Evolutionary conservation across 2,329 filamentous ascomycete genomes (phyloP).

Genomic region (Trichoderma hamatum): DNA sequence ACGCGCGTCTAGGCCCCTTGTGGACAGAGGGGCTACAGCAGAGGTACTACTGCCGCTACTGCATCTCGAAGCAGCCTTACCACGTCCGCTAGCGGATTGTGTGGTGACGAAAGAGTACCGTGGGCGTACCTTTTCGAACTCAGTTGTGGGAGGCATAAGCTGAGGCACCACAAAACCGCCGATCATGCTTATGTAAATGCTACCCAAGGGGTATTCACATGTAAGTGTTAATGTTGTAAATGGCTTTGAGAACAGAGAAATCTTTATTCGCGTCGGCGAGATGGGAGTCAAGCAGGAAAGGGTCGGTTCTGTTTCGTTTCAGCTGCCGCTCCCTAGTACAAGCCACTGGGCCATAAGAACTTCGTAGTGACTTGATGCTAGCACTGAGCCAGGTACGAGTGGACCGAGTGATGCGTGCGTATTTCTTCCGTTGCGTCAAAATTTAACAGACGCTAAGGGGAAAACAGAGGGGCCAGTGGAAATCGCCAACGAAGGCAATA

Average conservation of each 20-base stretch:
- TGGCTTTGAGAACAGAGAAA: no score
- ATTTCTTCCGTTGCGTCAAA: neutral
- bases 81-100: neutral
- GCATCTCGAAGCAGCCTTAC: slow-evolving; percentile 11
- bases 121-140: neutral
- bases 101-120: neutral
- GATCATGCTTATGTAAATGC: neutral
- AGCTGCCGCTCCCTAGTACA: neutral
- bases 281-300: no score
- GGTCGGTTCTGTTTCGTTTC: neutral
- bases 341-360: no score
- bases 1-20: slow-evolving; percentile 2
- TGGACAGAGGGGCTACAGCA: neutral
- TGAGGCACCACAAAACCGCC: neutral
- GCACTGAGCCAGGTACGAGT: neutral
- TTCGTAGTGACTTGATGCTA: neutral
- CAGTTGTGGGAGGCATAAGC: neutral
- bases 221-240: no score
- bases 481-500: neutral
- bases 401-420: neutral
- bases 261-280: no score
- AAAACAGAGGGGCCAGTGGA: neutral
- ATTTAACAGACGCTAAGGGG: neutral
- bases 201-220: no score
- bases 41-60: neutral